Evolutionary conservation across 1,284 basidiomycete genomes (phyloP).

Genomic region (Abortiporus biennis): DNA sequence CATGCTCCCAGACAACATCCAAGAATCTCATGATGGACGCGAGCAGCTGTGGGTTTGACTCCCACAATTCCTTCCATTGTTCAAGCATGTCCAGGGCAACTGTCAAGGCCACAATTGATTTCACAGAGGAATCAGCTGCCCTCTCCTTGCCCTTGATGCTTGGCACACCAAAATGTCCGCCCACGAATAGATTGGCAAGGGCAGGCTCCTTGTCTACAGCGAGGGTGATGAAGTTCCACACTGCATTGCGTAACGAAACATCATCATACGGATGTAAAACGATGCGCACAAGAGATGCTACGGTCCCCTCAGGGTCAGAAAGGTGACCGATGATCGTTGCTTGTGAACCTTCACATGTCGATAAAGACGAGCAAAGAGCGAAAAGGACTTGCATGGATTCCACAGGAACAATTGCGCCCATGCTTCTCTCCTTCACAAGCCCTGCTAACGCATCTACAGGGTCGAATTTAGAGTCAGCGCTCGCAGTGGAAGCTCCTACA

Average conservation of each 20-base stretch:
- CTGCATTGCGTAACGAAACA: conserved; percentile 57
- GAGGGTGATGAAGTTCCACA: conserved; percentile 82
- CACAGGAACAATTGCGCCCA: conserved; percentile 51
- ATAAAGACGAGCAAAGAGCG: conserved; percentile 62
- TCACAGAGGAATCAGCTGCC: conserved; percentile 15
- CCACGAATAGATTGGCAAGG: conserved; percentile 76
- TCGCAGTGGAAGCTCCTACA: conserved; percentile 30
- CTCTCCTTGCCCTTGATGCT: conserved; percentile 32
- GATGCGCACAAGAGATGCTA: conserved; percentile 56
- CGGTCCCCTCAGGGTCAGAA: conserved; percentile 62
- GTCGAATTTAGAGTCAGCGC: conserved; percentile 46
- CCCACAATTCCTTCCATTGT: conserved; percentile 70
- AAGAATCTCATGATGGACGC: conserved; percentile 76
- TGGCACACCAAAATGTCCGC: conserved; percentile 58
- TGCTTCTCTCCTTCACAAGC: conserved; percentile 57
- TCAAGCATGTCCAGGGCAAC: conserved; percentile 62
- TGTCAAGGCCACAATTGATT: conserved; percentile 48
- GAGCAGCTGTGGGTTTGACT: conserved; percentile 70
- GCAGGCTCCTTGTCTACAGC: conserved; percentile 87
- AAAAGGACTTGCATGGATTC: conserved; percentile 64
- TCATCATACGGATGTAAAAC: conserved; percentile 70
- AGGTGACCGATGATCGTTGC: conserved; percentile 71
- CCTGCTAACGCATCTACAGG: conserved; percentile 66
- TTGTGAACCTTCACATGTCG: conserved; percentile 47
- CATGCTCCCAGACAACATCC: conserved; percentile 79